Evolutionary conservation across 75 land plant species (phyloP).

Genomic region (Isoetes taiwanensis): DNA sequence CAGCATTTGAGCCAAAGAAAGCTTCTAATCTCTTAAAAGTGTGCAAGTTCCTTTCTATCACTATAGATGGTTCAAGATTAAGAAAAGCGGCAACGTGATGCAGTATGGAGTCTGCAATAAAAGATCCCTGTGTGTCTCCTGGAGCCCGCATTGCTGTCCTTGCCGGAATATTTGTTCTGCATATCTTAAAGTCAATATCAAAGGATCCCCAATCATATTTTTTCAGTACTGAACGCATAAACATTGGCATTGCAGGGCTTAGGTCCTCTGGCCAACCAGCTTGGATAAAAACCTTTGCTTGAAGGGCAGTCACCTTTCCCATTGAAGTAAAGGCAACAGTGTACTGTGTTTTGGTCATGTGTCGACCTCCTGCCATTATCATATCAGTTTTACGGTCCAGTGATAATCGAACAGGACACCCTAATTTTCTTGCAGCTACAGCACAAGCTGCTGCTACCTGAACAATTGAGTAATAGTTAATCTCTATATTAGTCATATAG

Average conservation of each 20-base stretch:
- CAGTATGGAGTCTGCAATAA: constrained; percentile 68
- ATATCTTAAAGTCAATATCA: constrained; percentile 49
- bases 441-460: constrained; percentile 90
- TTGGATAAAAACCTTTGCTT: constrained; percentile 50
- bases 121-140: constrained; percentile 71
- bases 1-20: constrained; percentile 23
- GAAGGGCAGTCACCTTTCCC: constrained; percentile 69
- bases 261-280: constrained; percentile 55
- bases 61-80: constrained; percentile 31
- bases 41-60: constrained; percentile 50
- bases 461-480: no score
- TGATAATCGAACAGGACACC: constrained; percentile 61
- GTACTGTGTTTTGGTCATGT: constrained; percentile 60
- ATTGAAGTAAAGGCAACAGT: constrained; percentile 63
- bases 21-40: constrained; percentile 31
- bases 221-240: constrained; percentile 28
- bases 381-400: constrained; percentile 88
- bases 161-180: constrained; percentile 62
- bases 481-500: no score
- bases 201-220: constrained; percentile 77
- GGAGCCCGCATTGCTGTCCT: constrained; percentile 83
- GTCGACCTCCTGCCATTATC: constrained; percentile 74
- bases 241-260: constrained; percentile 31
- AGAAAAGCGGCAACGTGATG: constrained; percentile 65
- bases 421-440: constrained; percentile 62